Evolutionary conservation across 1,139 yeast genomes (phyloP).

Genomic region (Taphrina betulina): DNA sequence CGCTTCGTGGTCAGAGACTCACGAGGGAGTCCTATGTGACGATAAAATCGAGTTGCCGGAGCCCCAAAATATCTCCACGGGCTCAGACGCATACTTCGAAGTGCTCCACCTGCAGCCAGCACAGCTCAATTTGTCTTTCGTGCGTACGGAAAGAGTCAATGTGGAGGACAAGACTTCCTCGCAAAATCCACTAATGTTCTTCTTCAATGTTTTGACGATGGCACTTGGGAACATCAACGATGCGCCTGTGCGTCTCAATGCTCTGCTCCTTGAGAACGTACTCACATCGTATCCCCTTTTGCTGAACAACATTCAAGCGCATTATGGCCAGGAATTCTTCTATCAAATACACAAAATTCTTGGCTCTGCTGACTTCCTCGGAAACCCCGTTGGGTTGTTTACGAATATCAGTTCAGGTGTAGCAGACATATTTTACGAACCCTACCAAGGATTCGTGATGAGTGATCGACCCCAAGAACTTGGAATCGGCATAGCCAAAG

Average conservation of each 20-base stretch:
- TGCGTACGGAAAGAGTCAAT: conserved; percentile 78
- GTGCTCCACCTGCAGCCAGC: conserved; percentile 90
- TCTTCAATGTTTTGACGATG: conserved; percentile 87
- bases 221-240: conserved; percentile 96
- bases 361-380: conserved; percentile 94
- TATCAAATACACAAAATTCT: conserved; percentile 89
- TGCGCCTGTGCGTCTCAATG: conserved; percentile 89
- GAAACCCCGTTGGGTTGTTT: conserved; percentile 95
- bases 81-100: conserved; percentile 83
- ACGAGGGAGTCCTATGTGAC: conserved; percentile 57
- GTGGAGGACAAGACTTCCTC: conserved; percentile 55
- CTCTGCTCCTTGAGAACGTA: conserved; percentile 82
- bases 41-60: conserved; percentile 59
- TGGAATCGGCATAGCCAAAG: conserved; percentile 93
- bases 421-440: conserved; percentile 93
- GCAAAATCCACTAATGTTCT: conserved; percentile 64
- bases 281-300: conserved; percentile 80
- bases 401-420: conserved; percentile 92
- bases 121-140: conserved; percentile 83
- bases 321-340: conserved; percentile 87
- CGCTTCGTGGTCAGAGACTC: conserved; percentile 42
- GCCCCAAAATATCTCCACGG: conserved; percentile 60
- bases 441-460: conserved; percentile 90
- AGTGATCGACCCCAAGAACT: conserved; percentile 94
- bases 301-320: conserved; percentile 69